Conservation (phyloP, 371 early-diverging fungal species). For the Mucor piriformis region DNA sequence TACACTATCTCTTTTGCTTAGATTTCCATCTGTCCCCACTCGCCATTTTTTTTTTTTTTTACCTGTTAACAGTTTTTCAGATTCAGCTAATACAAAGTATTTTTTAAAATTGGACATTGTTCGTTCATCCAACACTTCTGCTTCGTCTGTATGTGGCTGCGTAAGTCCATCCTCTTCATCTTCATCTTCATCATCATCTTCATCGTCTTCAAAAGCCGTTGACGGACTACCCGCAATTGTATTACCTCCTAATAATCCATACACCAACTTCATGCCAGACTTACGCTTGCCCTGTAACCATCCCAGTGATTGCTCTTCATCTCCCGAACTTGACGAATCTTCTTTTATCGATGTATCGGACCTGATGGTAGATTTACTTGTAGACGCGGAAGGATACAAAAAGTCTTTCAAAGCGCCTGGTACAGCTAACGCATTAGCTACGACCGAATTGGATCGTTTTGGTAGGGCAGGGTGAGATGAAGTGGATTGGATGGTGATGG, state of each 20-base stretch:
- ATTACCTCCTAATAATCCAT: constrained; percentile 38
- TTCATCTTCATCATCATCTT: constrained; percentile 30
- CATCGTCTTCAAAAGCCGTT: constrained; percentile 27
- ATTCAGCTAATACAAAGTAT: constrained; percentile 64
- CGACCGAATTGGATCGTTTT: constrained; percentile 25
- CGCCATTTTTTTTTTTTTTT: not conserved
- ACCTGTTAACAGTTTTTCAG: constrained; percentile 60
- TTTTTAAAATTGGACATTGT: constrained; percentile 52
- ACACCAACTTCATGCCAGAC: constrained; percentile 49
- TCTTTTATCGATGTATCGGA: constrained; percentile 1
- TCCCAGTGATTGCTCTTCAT: constrained; percentile 41
- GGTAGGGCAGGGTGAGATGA: not conserved
- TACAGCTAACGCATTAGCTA: constrained; percentile 38
- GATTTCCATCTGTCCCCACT: not conserved
- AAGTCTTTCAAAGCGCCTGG: constrained; percentile 39
- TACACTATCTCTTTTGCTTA: constrained; percentile 30
- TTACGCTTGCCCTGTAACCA: constrained; percentile 48
- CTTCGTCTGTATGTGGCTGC: constrained; percentile 16
- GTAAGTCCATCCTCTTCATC: constrained; percentile 12
- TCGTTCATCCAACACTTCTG: constrained; percentile 40
- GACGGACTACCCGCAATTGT: constrained; percentile 31
- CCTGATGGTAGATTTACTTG: constrained; percentile 6
- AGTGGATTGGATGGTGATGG: constrained; percentile 26
- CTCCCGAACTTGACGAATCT: constrained; percentile 41
- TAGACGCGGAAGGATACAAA: constrained; percentile 25